Conservation (phyloP, 225 moss, liverwort and hornwort genomes). For the Pseudisothecium myosuroides region DNA sequence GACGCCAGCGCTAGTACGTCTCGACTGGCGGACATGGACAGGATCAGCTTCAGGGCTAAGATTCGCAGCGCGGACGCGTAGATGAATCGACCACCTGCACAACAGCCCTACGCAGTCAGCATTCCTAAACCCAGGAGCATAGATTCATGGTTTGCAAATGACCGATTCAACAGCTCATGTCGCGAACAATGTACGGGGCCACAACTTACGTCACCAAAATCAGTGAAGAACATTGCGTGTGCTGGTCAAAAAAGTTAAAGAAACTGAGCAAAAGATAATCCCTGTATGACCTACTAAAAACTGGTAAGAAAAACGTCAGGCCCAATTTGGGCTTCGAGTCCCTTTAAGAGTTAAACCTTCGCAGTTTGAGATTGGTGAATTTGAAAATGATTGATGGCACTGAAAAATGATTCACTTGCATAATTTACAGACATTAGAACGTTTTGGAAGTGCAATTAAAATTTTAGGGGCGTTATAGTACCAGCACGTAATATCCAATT, state of each 20-base stretch:
- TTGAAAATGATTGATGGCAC: neutral
- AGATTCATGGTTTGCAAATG: neutral
- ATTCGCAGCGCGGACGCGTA: neutral
- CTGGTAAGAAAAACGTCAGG: neutral
- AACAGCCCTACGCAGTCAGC: neutral
- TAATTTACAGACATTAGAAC: neutral
- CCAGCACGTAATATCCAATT: neutral
- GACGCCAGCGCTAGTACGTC: neutral
- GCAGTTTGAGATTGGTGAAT: neutral
- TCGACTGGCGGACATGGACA: neutral
- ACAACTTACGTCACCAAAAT: neutral
- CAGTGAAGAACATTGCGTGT: neutral
- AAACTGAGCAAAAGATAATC: too few species aligned
- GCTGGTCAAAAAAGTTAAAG: neutral
- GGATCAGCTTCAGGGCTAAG: neutral
- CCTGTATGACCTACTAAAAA: neutral
- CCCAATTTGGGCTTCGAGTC: neutral
- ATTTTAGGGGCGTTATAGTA: too few species aligned
- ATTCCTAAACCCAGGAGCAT: neutral
- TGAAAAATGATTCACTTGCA: neutral
- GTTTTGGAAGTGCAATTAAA: neutral
- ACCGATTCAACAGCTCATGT: neutral
- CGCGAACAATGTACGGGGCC: neutral
- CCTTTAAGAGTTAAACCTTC: neutral
- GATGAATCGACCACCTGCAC: neutral